Percentiles rank a stretch among this genome's conserved stretches.
Evolutionary conservation across 805 yeast genomes (phyloP).

Genomic region (Ogataea corticis): DNA sequence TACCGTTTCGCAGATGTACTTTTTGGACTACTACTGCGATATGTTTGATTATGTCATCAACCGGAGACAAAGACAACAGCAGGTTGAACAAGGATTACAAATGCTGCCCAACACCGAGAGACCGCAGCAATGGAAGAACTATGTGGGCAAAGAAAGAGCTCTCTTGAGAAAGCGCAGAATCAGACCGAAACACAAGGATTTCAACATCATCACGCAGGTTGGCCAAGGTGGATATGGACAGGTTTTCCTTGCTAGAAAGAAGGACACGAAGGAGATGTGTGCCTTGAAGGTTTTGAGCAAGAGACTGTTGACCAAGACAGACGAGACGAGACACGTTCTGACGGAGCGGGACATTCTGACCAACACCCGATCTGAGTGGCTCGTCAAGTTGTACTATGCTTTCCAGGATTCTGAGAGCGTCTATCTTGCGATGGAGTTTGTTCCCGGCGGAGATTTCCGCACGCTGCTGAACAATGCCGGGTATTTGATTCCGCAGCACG

Average conservation of each 20-base stretch:
- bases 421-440: conserved; percentile 97
- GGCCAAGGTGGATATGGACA: conserved; percentile 99
- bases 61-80: conserved; percentile 77
- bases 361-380: conserved; percentile 95
- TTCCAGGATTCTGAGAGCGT: conserved; percentile 91
- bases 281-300: conserved; percentile 92
- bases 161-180: conserved; percentile 83
- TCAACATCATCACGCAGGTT: conserved; percentile 94
- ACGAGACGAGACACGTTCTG: conserved; percentile 92
- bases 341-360: conserved; percentile 97
- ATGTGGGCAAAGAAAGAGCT: conserved; percentile 81
- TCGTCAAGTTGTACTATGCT: conserved; percentile 89
- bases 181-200: conserved; percentile 92
- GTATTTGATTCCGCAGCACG: conserved; percentile 88
- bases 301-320: conserved; percentile 78
- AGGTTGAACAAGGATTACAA: conserved; percentile 60
- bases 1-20: conserved; percentile 90
- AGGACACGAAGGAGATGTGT: conserved; percentile 91
- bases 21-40: conserved; percentile 93
- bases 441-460: conserved; percentile 99
- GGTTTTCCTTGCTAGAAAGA: conserved; percentile 92
- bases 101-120: conserved; percentile 37
- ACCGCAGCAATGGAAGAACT: conserved; percentile 70
- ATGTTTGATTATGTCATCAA: conserved; percentile 88
- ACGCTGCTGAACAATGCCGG: conserved; percentile 93